These are phyloP conservation scores for Heritiera fomes DNA, from an alignment of 345 rosid genomes.

Conservation along the genomic window DNA sequence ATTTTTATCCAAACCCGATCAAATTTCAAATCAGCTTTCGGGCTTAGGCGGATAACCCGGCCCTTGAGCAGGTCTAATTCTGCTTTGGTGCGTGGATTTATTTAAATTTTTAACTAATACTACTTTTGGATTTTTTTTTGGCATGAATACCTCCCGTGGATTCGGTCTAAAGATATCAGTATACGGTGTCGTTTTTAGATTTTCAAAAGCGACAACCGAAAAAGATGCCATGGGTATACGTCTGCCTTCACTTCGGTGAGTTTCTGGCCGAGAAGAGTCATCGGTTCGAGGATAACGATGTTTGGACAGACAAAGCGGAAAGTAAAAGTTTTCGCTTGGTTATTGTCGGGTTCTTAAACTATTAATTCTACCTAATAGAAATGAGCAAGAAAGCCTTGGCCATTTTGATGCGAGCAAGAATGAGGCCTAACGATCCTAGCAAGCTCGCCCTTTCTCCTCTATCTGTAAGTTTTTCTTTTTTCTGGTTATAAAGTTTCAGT, in stretches of 20 bases:
- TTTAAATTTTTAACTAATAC: too few relatives aligned
- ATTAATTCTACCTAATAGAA: background rate
- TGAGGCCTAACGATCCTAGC: conserved; percentile 52
- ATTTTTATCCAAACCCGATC: too few relatives aligned
- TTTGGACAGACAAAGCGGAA: background rate
- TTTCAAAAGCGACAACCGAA: background rate
- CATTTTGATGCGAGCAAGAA: conserved; percentile 70
- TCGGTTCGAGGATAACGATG: conserved; percentile 20
- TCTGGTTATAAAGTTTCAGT: background rate
- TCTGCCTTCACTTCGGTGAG: background rate
- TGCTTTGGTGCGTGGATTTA: too few relatives aligned
- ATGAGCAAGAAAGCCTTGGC: conserved; percentile 81
- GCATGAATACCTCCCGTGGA: too few relatives aligned
- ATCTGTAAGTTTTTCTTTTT: conserved; percentile 39
- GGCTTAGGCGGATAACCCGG: too few relatives aligned
- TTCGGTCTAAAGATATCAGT: too few relatives aligned
- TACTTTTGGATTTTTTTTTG: too few relatives aligned
- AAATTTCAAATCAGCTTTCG: too few relatives aligned
- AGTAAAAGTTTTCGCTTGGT: background rate
- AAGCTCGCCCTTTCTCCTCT: conserved; percentile 50
- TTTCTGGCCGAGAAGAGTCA: background rate
- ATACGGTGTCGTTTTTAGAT: background rate
- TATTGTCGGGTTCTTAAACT: background rate
- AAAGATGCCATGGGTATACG: background rate
- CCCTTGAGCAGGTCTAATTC: too few relatives aligned